phyloP scores from a whole-genome alignment of 1,139 yeast genomes.

The Nematodospora anomalae region DNA sequence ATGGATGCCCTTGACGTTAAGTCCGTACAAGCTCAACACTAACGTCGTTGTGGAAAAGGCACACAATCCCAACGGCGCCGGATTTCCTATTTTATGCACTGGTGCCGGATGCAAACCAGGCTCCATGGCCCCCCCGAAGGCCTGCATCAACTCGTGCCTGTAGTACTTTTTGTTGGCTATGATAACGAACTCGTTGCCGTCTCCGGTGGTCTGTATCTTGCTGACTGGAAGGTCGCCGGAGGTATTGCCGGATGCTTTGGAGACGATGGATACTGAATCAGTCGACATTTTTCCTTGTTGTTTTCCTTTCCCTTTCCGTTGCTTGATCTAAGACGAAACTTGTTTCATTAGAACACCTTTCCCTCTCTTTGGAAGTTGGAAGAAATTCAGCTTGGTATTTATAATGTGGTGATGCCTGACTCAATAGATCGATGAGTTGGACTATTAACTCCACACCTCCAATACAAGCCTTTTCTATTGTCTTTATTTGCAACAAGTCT shows the following conservation, averaged over 20 bases:
- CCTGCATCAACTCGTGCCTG: slow-evolving; percentile 39
- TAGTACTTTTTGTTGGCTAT: slow-evolving; percentile 36
- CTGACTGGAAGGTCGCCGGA: slow-evolving; percentile 9
- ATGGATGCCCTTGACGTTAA: slow-evolving; percentile 34
- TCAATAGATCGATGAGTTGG: too few relatives aligned
- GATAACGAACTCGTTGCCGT: slow-evolving; percentile 24
- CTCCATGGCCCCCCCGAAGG: slow-evolving; percentile 28
- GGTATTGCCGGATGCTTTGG: neutral
- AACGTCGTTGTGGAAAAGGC: slow-evolving; percentile 50
- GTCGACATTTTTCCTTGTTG: slow-evolving; percentile 1
- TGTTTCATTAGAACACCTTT: too few relatives aligned
- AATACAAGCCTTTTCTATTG: too few relatives aligned
- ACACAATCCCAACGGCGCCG: slow-evolving; percentile 57
- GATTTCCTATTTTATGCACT: slow-evolving; percentile 42
- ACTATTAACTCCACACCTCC: too few relatives aligned
- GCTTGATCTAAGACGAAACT: too few relatives aligned
- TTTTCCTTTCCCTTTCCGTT: slow-evolving; percentile 11
- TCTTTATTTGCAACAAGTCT: too few relatives aligned
- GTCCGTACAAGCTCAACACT: slow-evolving; percentile 36
- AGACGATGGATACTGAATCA: slow-evolving; percentile 4
- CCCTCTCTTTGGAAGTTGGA: too few relatives aligned
- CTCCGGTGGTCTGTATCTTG: slow-evolving; percentile 22
- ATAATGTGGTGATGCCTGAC: too few relatives aligned
- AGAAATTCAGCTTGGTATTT: too few relatives aligned
- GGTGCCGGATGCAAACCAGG: slow-evolving; percentile 30